Conservation (phyloP, 108 stramenopile genomes). For the Chaetoceros muelleri region DNA sequence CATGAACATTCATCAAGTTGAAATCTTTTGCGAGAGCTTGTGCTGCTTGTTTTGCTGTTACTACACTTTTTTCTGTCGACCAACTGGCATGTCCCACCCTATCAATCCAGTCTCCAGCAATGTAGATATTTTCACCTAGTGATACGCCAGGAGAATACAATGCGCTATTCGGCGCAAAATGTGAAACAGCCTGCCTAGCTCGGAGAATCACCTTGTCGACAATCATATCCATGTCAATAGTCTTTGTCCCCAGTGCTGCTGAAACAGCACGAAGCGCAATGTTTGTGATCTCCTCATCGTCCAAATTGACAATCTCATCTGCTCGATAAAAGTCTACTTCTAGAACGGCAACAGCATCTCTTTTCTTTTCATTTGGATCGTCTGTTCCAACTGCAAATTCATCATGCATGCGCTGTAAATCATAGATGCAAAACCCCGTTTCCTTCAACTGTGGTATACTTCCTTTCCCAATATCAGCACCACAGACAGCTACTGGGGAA, state of each 20-base stretch:
- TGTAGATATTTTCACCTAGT: slow-evolving; percentile 40
- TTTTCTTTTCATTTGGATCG: neutral
- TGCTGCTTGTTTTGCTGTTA: slow-evolving; percentile 72
- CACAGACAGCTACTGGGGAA: slow-evolving; percentile 68
- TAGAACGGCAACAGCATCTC: slow-evolving; percentile 28
- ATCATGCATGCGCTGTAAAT: slow-evolving; percentile 68
- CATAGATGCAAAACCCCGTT: slow-evolving; percentile 80
- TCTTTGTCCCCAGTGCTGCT: slow-evolving; percentile 32
- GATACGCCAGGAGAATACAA: slow-evolving; percentile 40
- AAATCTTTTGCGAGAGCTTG: slow-evolving; percentile 39
- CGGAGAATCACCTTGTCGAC: slow-evolving; percentile 49
- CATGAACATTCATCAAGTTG: slow-evolving; percentile 11
- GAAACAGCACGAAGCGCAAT: slow-evolving; percentile 46
- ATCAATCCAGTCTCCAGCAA: slow-evolving; percentile 73
- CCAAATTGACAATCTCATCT: slow-evolving; percentile 43
- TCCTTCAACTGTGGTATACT: slow-evolving; percentile 45
- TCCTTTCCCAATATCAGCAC: slow-evolving; percentile 52
- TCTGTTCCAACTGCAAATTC: slow-evolving; percentile 22
- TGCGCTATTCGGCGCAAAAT: slow-evolving; percentile 58
- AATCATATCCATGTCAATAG: slow-evolving; percentile 20
- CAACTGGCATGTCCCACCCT: slow-evolving; percentile 63
- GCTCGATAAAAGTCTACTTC: slow-evolving; percentile 82
- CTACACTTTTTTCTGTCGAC: slow-evolving; percentile 75
- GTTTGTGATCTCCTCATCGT: slow-evolving; percentile 29
- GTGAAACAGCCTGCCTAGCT: slow-evolving; percentile 65